A percentile compares a stretch with the other conserved stretches of the same genome.
Evolutionary conservation across 345 rosid genomes (phyloP).

Genomic region (Erodium maritimum): DNA sequence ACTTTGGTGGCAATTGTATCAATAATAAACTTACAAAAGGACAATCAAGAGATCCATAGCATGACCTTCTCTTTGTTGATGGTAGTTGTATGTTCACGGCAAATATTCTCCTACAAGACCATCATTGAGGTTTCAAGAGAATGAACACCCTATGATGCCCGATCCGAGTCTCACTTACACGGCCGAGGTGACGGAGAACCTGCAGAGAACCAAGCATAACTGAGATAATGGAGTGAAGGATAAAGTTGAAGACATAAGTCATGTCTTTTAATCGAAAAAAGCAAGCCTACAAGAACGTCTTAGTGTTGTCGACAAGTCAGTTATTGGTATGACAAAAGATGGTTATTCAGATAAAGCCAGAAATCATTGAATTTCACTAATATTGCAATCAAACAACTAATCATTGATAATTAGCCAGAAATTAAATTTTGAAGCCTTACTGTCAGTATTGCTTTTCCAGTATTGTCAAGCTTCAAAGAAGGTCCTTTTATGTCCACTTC

Average conservation of each 20-base stretch:
- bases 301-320: no score
- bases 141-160: conserved; percentile 69
- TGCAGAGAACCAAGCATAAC: conserved; percentile 24
- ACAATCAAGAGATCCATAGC: no score
- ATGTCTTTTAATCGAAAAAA: neutral
- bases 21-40: no score
- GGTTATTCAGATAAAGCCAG: neutral
- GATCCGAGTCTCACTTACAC: conserved; percentile 61
- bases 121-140: conserved; percentile 55
- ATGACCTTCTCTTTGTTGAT: neutral
- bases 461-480: conserved; percentile 73
- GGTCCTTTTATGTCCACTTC: conserved; percentile 85
- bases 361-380: neutral
- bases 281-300: no score
- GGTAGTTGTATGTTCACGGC: neutral
- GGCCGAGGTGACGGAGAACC: conserved; percentile 93
- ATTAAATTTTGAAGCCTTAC: conserved; percentile 22
- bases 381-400: neutral
- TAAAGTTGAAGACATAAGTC: neutral
- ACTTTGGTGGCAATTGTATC: no score
- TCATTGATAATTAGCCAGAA: neutral
- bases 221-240: no score
- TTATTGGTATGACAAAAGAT: no score
- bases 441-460: conserved; percentile 81
- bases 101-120: neutral